These are phyloP conservation scores for Hypoxylon sp. DNA, from an alignment of 2,329 filamentous ascomycete genomes.

Conservation along the genomic window DNA sequence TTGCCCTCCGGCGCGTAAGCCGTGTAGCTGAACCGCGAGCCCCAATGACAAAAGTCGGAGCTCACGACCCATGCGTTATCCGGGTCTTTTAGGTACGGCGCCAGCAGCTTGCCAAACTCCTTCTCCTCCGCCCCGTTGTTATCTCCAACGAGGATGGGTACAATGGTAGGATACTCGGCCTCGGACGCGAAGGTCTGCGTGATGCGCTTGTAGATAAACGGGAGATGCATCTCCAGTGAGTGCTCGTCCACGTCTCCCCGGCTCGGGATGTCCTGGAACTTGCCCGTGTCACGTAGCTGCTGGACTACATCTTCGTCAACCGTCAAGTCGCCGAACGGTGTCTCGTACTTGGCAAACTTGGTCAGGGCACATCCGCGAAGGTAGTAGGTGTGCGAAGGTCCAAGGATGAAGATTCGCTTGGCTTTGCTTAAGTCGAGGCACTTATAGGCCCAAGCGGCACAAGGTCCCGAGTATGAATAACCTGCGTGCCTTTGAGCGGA, in stretches of 20 bases:
- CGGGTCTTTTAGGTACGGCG: constrained; percentile 82
- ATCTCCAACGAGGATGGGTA: constrained; percentile 89
- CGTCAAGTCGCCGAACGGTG: constrained; percentile 78
- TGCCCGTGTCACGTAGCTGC: constrained; percentile 65
- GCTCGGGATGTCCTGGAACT: constrained; percentile 75
- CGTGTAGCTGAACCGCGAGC: constrained; percentile 84
- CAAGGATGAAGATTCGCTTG: constrained; percentile 92
- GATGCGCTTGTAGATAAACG: constrained; percentile 88
- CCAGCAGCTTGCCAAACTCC: constrained; percentile 77
- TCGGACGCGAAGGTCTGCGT: constrained; percentile 64
- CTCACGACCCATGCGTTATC: constrained; percentile 88
- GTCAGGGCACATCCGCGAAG: constrained; percentile 84
- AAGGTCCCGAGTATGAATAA: constrained; percentile 90
- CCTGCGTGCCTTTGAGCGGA: constrained; percentile 81
- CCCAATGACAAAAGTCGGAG: constrained; percentile 99
- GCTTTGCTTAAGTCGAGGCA: constrained; percentile 84
- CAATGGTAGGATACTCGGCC: constrained; percentile 77
- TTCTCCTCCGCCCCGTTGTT: constrained; percentile 77
- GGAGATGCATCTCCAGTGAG: constrained; percentile 96
- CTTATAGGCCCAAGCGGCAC: constrained; percentile 96
- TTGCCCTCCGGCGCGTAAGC: constrained; percentile 72
- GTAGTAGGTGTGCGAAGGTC: constrained; percentile 91
- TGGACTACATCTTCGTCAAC: constrained; percentile 73
- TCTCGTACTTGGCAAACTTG: constrained; percentile 77
- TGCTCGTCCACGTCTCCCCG: constrained; percentile 85